Percentiles rank a stretch among this genome's conserved stretches.
These are phyloP conservation scores for Lepidopterella palustris DNA, from an alignment of 495 filamentous ascomycete genomes.

Conservation along the genomic window DNA sequence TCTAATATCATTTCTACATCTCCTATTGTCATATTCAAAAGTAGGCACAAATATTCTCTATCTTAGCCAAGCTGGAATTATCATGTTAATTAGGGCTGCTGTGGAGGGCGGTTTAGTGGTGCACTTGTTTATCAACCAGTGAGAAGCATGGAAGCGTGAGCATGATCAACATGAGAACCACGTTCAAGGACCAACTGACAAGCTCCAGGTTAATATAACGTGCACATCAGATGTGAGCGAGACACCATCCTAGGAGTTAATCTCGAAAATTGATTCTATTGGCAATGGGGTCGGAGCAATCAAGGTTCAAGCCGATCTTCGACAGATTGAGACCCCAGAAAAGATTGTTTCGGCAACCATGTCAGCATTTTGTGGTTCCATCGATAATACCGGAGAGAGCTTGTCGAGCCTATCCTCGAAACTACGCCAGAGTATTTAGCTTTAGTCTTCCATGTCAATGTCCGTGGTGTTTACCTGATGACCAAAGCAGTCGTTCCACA, in stretches of 20 bases:
- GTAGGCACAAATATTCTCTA: too few relatives aligned
- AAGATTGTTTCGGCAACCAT: slow-evolving; percentile 30
- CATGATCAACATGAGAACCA: too few relatives aligned
- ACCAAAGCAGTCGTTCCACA: slow-evolving; percentile 44
- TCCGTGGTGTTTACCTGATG: slow-evolving; percentile 39
- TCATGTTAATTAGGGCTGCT: too few relatives aligned
- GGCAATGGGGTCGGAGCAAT: slow-evolving; percentile 34
- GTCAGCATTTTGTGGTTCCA: slow-evolving; percentile 31
- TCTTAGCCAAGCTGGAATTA: too few relatives aligned
- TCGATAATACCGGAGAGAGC: slow-evolving; percentile 34
- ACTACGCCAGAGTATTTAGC: slow-evolving; percentile 36
- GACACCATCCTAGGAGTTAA: slow-evolving; percentile 30
- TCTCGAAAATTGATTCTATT: slow-evolving; percentile 33
- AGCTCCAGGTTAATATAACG: slow-evolving; percentile 37
- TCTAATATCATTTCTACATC: too few relatives aligned
- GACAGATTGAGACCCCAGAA: slow-evolving; percentile 28
- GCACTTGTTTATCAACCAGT: too few relatives aligned
- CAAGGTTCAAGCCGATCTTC: slow-evolving; percentile 37
- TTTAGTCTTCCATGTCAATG: slow-evolving; percentile 40
- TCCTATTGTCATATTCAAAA: too few relatives aligned
- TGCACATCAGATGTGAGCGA: slow-evolving; percentile 40
- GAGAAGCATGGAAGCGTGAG: too few relatives aligned
- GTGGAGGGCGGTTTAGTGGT: too few relatives aligned
- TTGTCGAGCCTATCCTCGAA: slow-evolving; percentile 27
- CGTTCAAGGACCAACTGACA: not conserved